phyloP scores from a whole-genome alignment of 768 basidiomycete genomes.

The Tephrocybe sp. region DNA sequence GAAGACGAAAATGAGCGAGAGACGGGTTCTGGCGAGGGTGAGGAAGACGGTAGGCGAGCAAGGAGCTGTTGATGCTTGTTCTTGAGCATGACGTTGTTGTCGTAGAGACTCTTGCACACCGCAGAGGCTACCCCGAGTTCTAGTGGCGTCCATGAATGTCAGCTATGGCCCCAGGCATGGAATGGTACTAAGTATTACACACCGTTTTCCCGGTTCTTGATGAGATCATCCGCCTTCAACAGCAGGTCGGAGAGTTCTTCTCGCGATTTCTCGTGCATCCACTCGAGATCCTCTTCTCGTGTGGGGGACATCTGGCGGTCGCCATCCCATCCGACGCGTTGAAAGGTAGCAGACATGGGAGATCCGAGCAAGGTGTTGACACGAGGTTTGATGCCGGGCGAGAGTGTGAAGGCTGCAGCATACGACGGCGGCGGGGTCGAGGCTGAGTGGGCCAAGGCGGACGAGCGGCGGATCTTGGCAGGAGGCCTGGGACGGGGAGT shows the following conservation, averaged over 20 bases:
- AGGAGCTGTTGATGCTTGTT: conserved; percentile 72
- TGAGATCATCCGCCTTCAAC: conserved; percentile 70
- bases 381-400: conserved; percentile 21
- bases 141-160: conserved; percentile 21
- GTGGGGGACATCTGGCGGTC: conserved; percentile 20
- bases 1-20: conserved; percentile 25
- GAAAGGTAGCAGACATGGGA: conserved; percentile 36
- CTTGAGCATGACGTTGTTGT: conserved; percentile 68
- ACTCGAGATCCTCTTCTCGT: conserved; percentile 30
- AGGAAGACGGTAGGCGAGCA: conserved; percentile 52
- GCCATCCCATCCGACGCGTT: conserved; percentile 25
- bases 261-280: conserved; percentile 65
- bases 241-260: conserved; percentile 74
- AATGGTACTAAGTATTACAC: conserved; percentile 24
- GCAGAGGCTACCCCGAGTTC: conserved; percentile 71
- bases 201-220: conserved; percentile 79
- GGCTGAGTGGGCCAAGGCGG: conserved; percentile 32
- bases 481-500: conserved; percentile 74
- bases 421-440: conserved; percentile 44
- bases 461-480: conserved; percentile 58
- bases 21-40: conserved; percentile 36
- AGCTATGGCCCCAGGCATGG: neutral
- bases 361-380: conserved; percentile 34
- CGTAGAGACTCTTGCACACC: conserved; percentile 67
- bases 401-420: conserved; percentile 39